Evolutionary conservation across 495 filamentous ascomycete species (phyloP).

Genomic region (Neurospora sp.): DNA sequence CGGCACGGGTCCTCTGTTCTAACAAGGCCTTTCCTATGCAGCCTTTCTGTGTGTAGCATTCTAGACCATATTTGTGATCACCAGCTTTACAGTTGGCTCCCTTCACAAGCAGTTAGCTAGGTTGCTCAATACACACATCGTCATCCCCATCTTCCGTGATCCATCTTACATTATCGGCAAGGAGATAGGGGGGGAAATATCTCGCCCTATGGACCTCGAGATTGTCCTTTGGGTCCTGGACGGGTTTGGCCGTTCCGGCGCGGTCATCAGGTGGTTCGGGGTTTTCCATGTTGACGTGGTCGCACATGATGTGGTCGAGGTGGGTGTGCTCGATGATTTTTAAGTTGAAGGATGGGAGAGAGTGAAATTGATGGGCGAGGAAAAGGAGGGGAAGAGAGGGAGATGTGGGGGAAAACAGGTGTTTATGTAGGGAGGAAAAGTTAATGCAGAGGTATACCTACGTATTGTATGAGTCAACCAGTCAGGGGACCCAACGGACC

Average conservation of each 20-base stretch:
- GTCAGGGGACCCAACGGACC: too few species aligned
- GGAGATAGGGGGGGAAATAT: too few species aligned
- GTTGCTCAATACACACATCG: background rate
- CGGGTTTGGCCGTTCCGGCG: background rate
- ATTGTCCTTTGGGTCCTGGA: background rate
- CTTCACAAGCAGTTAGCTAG: background rate
- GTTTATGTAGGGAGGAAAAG: too few species aligned
- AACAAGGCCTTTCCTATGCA: too few species aligned
- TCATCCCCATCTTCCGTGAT: background rate
- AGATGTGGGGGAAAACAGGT: background rate
- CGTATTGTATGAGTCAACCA: too few species aligned
- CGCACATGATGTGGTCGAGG: background rate
- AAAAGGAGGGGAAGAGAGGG: background rate
- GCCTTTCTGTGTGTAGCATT: too few species aligned
- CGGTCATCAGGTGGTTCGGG: background rate
- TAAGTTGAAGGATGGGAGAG: background rate
- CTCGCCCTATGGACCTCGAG: background rate
- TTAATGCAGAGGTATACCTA: background rate
- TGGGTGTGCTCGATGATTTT: background rate
- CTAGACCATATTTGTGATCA: too few species aligned
- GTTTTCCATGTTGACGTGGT: background rate
- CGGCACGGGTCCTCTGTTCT: too few species aligned
- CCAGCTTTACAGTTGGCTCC: background rate
- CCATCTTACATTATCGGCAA: background rate
- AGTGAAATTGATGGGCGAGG: background rate